phyloP scores from a whole-genome alignment of 192 early-diverging fungal species.

The Funneliformis mosseae region DNA sequence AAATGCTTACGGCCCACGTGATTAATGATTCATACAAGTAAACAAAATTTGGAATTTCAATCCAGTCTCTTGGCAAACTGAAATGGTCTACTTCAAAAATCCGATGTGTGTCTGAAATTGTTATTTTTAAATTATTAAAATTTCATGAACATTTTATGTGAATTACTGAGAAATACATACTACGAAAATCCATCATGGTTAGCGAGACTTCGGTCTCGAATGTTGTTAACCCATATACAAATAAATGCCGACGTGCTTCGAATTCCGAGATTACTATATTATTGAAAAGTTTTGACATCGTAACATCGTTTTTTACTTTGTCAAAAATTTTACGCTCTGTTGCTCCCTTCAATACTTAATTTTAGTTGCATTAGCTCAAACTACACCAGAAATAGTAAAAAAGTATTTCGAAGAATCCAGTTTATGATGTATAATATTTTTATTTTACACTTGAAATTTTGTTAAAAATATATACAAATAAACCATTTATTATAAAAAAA shows the following conservation, averaged over 20 bases:
- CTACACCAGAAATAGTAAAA: too few relatives aligned
- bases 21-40: constrained; percentile 22
- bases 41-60: constrained; percentile 19
- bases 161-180: too few relatives aligned
- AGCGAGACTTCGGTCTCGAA: constrained; percentile 14
- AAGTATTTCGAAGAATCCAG: too few relatives aligned
- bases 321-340: background rate
- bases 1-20: constrained; percentile 21
- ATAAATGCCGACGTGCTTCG: background rate
- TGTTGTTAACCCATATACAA: background rate
- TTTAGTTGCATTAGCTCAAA: too few relatives aligned
- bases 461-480: too few relatives aligned
- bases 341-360: too few relatives aligned
- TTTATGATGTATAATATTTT: too few relatives aligned
- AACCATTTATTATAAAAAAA: too few relatives aligned
- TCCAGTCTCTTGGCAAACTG: constrained; percentile 15
- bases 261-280: constrained; percentile 1
- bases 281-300: background rate
- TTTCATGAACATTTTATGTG: background rate
- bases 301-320: background rate
- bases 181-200: constrained; percentile 22
- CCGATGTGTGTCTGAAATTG: background rate
- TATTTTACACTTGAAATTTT: too few relatives aligned
- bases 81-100: constrained; percentile 1
- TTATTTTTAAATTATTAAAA: background rate